These are phyloP conservation scores for Phytophthora pluvialis DNA, from an alignment of 352 stramenopile species.

Conservation along the genomic window DNA sequence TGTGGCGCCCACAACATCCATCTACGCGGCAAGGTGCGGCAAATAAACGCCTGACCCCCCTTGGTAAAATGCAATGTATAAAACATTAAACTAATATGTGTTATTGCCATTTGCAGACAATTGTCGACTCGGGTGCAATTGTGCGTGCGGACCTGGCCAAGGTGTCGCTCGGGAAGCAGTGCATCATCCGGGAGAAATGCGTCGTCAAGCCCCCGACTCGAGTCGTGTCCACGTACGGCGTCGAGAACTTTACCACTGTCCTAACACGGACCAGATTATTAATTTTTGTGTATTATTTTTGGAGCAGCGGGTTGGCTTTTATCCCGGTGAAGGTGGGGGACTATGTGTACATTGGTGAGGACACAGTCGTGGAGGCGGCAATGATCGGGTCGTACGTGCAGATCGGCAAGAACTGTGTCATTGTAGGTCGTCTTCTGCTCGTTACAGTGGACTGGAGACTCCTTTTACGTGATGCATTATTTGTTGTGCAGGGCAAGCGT, in stretches of 20 bases:
- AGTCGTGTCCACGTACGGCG: slow-evolving; percentile 61
- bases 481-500: slow-evolving; percentile 63
- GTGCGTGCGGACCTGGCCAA: slow-evolving; percentile 85
- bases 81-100: not conserved
- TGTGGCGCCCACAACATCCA: slow-evolving; percentile 77
- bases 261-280: slow-evolving; percentile 2
- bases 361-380: slow-evolving; percentile 79
- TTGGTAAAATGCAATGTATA: not conserved
- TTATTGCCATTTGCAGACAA: slow-evolving; percentile 45
- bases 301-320: slow-evolving; percentile 69
- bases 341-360: slow-evolving; percentile 80
- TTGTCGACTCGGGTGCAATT: slow-evolving; percentile 74
- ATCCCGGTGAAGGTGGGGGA: slow-evolving; percentile 87
- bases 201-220: slow-evolving; percentile 78
- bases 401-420: slow-evolving; percentile 88
- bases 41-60: not conserved
- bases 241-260: not conserved
- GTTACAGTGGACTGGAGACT: not conserved
- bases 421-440: slow-evolving; percentile 49
- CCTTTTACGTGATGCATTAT: not conserved
- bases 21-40: slow-evolving; percentile 66
- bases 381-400: slow-evolving; percentile 86
- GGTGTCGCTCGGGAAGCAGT: slow-evolving; percentile 84
- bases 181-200: slow-evolving; percentile 71
- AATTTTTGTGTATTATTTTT: slow-evolving; percentile 5